Evolutionary conservation across 768 basidiomycete genomes (phyloP), one percentile per base, ranked within the genome.

Genomic region (Russula foetens): DNA sequence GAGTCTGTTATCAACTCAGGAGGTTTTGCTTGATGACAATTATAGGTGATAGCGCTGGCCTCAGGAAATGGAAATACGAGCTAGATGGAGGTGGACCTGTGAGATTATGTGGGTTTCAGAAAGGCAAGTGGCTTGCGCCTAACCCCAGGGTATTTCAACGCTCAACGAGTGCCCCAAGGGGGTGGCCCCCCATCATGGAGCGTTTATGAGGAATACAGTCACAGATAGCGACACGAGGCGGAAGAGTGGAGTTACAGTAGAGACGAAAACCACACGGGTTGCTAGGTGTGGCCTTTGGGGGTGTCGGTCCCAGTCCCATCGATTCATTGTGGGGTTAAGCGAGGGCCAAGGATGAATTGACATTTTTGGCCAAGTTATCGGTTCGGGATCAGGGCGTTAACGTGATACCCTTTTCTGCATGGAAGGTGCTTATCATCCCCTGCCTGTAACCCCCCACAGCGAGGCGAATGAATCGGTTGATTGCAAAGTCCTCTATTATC

Each of bases 61-160:
- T 8, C 29, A 31, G 28, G 8, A 31, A 33, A 47, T 4, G 3
- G 46, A 24, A 5, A 54, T 44, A 33, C 7, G 21, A 57, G 23
- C 38, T 39, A 48, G 43, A 23, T n/a, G 58, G 43, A n/a, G 44
- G n/a, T 21, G 21, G n/a, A 5, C 17, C 15, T 54, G 59, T 50
- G 59, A 35, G 53, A 55, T 50, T 35, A 44, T 35, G 8, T 21
- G 7, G n/a, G 24, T 8, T 28, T 33, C 4, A 15, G 28, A 61
- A 56, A 45, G 60, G 54, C 35, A 61, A 19, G 21, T 14, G 12
- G 26, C 28, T 17, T 56, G 60, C 60, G 54, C 60, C 17, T 7
- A 12, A 6, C 2, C 6, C 35, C 14, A 35, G 35, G 9, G 35
- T 35, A 35, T 35, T 12, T 5, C 31, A 9, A 33, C 31, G 31